A percentile compares a stretch with the other conserved stretches of the same genome.
These are phyloP conservation scores for Alternaria angustiovoidea DNA, from an alignment of 2,329 filamentous ascomycete species.

Conservation along the genomic window DNA sequence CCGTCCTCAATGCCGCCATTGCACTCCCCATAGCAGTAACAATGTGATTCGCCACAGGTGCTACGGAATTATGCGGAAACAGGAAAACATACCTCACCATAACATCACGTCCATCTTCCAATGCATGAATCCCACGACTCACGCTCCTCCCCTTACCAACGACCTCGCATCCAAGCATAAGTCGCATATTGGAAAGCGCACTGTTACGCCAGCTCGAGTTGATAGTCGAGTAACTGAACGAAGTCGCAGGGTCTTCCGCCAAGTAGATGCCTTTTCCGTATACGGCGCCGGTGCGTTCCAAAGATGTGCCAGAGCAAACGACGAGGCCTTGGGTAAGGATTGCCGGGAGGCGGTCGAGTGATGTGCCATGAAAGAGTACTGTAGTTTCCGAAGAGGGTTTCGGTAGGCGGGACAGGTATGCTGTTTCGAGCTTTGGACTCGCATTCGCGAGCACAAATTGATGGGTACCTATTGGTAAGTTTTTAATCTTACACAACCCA, in stretches of 20 bases:
- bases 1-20: slow-evolving; percentile 29
- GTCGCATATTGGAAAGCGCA: slow-evolving; percentile 34
- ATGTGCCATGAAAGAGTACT: slow-evolving; percentile 47
- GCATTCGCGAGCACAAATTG: slow-evolving; percentile 47
- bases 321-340: slow-evolving; percentile 43
- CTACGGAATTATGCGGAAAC: slow-evolving; percentile 19
- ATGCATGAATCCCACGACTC: slow-evolving; percentile 33
- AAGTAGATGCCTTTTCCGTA: slow-evolving; percentile 47
- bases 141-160: slow-evolving; percentile 29
- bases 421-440: slow-evolving; percentile 33
- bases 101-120: slow-evolving; percentile 36
- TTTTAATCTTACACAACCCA: slow-evolving; percentile 37
- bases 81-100: slow-evolving; percentile 49
- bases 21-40: slow-evolving; percentile 33
- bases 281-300: slow-evolving; percentile 44
- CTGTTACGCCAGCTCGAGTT: slow-evolving; percentile 37
- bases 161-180: slow-evolving; percentile 44
- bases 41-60: slow-evolving; percentile 33
- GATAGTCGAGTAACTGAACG: slow-evolving; percentile 32
- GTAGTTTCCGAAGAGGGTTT: slow-evolving; percentile 20
- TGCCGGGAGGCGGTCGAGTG: slow-evolving; percentile 41
- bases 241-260: slow-evolving; percentile 39
- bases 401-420: slow-evolving; percentile 25
- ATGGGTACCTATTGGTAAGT: slow-evolving; percentile 36
- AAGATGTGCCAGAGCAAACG: slow-evolving; percentile 34